These are phyloP conservation scores for Talaromyces sp. DNA, from an alignment of 2,329 filamentous ascomycete species.

Conservation along the genomic window DNA sequence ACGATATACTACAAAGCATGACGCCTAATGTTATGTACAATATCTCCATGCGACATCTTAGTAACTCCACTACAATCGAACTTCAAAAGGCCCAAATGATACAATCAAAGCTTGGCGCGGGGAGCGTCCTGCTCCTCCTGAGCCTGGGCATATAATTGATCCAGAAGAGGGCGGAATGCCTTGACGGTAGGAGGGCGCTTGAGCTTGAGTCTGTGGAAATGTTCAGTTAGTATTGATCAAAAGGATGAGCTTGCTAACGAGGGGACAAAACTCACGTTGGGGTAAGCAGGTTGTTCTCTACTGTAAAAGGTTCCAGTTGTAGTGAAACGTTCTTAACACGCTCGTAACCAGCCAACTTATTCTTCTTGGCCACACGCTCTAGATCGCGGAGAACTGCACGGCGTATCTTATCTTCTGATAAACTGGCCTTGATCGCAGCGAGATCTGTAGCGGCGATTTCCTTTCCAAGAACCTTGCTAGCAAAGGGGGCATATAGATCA, in stretches of 20 bases:
- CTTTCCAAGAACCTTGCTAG: constrained; percentile 73
- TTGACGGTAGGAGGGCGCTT: constrained; percentile 71
- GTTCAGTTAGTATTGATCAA: constrained; percentile 20
- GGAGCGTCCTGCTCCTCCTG: constrained; percentile 40
- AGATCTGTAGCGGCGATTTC: constrained; percentile 66
- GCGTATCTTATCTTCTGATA: constrained; percentile 69
- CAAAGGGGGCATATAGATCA: constrained; percentile 77
- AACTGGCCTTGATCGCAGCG: constrained; percentile 67
- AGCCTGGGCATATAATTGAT: constrained; percentile 64
- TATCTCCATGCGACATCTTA: not conserved
- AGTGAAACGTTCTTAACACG: constrained; percentile 73
- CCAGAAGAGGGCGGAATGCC: constrained; percentile 59
- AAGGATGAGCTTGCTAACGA: not conserved
- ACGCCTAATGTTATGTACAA: not conserved
- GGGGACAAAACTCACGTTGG: constrained; percentile 45
- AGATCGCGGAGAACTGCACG: constrained; percentile 77
- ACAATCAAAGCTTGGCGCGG: constrained; percentile 43
- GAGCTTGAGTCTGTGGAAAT: constrained; percentile 62
- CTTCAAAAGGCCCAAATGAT: not conserved
- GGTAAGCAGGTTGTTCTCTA: constrained; percentile 80
- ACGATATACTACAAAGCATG: constrained; percentile 14
- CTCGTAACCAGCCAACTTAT: constrained; percentile 93
- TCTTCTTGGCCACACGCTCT: constrained; percentile 74
- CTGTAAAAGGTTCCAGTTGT: constrained; percentile 84
- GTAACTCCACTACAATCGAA: not conserved